Percentiles rank a stretch among this genome's conserved stretches.
Conservation (phyloP, 306 rosid species). For the Biancaea sappan region DNA sequence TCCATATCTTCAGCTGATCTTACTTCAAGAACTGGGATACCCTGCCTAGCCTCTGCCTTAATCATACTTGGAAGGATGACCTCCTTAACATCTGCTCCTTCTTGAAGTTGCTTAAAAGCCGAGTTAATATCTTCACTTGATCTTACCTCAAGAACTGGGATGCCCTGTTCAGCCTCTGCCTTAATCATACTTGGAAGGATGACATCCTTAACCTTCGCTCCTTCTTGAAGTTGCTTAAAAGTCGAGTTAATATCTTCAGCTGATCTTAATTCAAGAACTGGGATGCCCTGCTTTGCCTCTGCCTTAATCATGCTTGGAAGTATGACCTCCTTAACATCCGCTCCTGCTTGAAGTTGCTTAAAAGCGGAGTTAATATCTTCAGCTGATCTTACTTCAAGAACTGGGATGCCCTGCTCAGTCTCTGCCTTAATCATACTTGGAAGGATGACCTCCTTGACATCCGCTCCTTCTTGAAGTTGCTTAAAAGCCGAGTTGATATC, state of each 20-base stretch:
- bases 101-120: constrained; percentile 66
- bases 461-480: constrained; percentile 69
- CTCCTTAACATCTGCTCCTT: constrained; percentile 60
- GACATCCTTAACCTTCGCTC: constrained; percentile 57
- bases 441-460: constrained; percentile 57
- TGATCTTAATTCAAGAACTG: constrained; percentile 69
- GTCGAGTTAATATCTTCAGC: constrained; percentile 58
- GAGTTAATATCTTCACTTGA: constrained; percentile 59
- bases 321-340: constrained; percentile 53
- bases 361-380: constrained; percentile 63
- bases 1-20: constrained; percentile 61
- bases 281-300: constrained; percentile 48
- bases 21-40: constrained; percentile 66
- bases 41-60: constrained; percentile 48
- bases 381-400: constrained; percentile 65
- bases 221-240: constrained; percentile 68
- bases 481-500: constrained; percentile 62
- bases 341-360: constrained; percentile 69
- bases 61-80: constrained; percentile 57
- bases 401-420: constrained; percentile 49
- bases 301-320: constrained; percentile 57
- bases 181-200: constrained; percentile 58
- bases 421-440: constrained; percentile 55
- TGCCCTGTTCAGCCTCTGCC: constrained; percentile 44
- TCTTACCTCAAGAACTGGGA: constrained; percentile 68